A percentile compares a stretch with the other conserved stretches of the same genome.
phyloP scores from a whole-genome alignment of 148 eudicot species.

The Diospyros lotus region DNA sequence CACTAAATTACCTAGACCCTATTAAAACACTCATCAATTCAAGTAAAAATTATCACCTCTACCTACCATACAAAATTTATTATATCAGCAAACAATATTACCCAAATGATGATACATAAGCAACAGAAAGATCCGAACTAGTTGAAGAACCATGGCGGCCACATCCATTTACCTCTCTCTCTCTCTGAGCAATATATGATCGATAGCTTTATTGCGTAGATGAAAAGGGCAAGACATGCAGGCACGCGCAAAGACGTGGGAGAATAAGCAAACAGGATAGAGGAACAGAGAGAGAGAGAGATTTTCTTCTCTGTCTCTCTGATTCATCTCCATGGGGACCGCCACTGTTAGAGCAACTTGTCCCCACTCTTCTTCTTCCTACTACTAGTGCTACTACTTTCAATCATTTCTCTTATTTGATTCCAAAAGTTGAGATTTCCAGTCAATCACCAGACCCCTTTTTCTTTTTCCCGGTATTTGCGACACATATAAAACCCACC shows the following conservation, averaged over 20 bases:
- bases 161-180: not conserved
- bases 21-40: too few species aligned
- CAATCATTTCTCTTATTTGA: not conserved
- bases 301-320: not conserved
- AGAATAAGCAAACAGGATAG: not conserved
- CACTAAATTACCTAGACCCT: too few species aligned
- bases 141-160: too few species aligned
- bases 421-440: constrained; percentile 1
- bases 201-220: not conserved
- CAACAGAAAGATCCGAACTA: too few species aligned
- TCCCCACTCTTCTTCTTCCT: not conserved
- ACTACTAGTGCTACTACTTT: not conserved
- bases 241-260: constrained; percentile 20
- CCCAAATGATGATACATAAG: too few species aligned
- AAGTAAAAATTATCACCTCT: too few species aligned
- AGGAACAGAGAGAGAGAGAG: not conserved
- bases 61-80: too few species aligned
- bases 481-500: too few species aligned
- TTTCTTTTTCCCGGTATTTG: too few species aligned
- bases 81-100: too few species aligned
- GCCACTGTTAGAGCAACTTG: constrained; percentile 6
- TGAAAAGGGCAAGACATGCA: constrained; percentile 31
- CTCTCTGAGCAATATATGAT: not conserved
- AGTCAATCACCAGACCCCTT: not conserved
- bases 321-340: not conserved